A percentile compares a stretch with the other conserved stretches of the same genome.
Conservation (phyloP, 441 rosid genomes). For the Populus hybrid region DNA sequence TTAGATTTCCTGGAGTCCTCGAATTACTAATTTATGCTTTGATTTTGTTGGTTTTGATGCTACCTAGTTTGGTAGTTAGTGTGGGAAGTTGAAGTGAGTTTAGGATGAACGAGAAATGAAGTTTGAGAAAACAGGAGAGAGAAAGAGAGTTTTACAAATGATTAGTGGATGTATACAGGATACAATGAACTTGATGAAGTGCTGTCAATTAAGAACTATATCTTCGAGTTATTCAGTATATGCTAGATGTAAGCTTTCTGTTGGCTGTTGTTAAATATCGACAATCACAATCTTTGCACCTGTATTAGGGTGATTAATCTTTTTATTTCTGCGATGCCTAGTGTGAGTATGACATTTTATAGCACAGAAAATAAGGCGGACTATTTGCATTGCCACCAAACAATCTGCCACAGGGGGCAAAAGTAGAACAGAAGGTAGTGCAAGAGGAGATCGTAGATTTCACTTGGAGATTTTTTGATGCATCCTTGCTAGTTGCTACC, state of each 20-base stretch:
- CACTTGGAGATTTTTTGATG: conserved; percentile 18
- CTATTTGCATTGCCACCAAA: conserved; percentile 32
- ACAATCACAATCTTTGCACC: background rate
- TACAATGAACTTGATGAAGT: background rate
- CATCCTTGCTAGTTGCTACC: background rate
- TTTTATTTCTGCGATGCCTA: background rate
- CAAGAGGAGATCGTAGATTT: background rate
- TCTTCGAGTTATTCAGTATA: background rate
- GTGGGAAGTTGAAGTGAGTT: background rate
- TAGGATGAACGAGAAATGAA: too few relatives aligned
- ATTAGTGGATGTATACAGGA: background rate
- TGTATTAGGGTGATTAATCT: background rate
- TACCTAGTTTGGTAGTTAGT: background rate
- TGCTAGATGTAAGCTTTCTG: conserved; percentile 2
- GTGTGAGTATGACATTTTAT: background rate
- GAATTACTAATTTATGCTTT: background rate
- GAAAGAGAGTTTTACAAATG: background rate
- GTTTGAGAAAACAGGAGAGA: background rate
- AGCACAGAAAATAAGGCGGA: conserved; percentile 44
- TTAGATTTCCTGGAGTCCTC: background rate
- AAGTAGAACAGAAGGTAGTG: background rate
- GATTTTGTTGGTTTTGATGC: background rate
- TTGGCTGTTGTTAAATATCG: background rate
- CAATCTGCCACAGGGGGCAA: background rate
- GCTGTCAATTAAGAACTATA: background rate